phyloP scores from a whole-genome alignment of 805 yeast species.

The Jamesozyma gamospora region DNA sequence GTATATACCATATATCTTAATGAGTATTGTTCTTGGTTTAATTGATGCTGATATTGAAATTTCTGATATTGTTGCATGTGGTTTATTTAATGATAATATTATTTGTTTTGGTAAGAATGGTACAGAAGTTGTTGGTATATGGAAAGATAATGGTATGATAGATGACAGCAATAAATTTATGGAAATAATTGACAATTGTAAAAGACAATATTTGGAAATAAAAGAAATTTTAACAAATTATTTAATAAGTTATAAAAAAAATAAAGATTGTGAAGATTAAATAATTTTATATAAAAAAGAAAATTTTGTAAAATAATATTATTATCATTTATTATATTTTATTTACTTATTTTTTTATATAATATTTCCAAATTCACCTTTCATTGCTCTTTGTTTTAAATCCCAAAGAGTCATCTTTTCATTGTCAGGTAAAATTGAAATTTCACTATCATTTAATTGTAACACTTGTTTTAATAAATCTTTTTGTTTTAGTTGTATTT shows the following conservation, averaged over 20 bases:
- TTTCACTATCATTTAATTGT: constrained; percentile 42
- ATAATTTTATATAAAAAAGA: neutral
- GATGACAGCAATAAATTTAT: constrained; percentile 11
- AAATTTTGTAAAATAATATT: no score
- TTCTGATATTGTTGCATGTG: constrained; percentile 64
- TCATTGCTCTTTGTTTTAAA: constrained; percentile 28
- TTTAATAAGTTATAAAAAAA: constrained; percentile 7
- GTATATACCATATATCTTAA: constrained; percentile 32
- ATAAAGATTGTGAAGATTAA: neutral
- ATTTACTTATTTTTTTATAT: neutral
- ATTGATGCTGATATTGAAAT: constrained; percentile 80
- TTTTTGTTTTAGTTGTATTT: constrained; percentile 30
- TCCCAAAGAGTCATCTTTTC: constrained; percentile 35
- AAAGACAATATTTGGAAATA: constrained; percentile 18
- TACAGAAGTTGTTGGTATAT: constrained; percentile 50
- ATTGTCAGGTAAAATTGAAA: constrained; percentile 40
- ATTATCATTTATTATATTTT: no score
- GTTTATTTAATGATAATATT: constrained; percentile 37
- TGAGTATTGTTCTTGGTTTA: constrained; percentile 54
- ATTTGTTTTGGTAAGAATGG: constrained; percentile 46
- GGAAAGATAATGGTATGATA: constrained; percentile 35
- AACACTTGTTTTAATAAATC: constrained; percentile 43
- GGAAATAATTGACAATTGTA: constrained; percentile 36
- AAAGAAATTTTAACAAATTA: constrained; percentile 15
- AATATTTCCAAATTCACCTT: constrained; percentile 26